These are phyloP conservation scores for Neoboletus brunneissimus DNA, from an alignment of 768 basidiomycete species.

Conservation along the genomic window DNA sequence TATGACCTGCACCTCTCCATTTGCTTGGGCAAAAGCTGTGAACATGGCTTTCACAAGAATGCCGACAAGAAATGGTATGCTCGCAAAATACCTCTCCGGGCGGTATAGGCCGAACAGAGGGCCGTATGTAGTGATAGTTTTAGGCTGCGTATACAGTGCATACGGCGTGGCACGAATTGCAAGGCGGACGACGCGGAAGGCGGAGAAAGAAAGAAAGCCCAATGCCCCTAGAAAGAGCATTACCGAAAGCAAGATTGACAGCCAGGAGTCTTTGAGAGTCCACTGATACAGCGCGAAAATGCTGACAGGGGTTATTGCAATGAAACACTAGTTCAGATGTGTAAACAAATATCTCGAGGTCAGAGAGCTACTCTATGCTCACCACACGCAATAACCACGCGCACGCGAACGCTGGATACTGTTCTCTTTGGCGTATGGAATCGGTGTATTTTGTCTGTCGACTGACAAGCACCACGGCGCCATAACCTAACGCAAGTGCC, in stretches of 20 bases:
- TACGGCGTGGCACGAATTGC: conserved; percentile 40
- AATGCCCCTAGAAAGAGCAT: conserved; percentile 56
- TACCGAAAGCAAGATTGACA: conserved; percentile 77
- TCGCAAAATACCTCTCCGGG: conserved; percentile 64
- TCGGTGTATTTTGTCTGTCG: conserved; percentile 21
- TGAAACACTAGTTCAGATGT: conserved; percentile 45
- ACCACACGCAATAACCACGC: conserved; percentile 71
- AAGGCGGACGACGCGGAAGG: conserved; percentile 48
- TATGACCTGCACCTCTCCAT: conserved; percentile 68
- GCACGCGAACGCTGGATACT: conserved; percentile 46
- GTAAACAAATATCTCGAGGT: conserved; percentile 1
- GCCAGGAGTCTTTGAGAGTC: conserved; percentile 86
- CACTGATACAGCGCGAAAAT: conserved; percentile 88
- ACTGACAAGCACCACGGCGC: conserved; percentile 31
- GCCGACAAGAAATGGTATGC: conserved; percentile 52
- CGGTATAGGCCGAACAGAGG: conserved; percentile 71
- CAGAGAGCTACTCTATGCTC: conserved; percentile 28
- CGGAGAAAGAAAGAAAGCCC: conserved; percentile 47
- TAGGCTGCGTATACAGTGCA: conserved; percentile 36
- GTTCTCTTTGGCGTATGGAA: conserved; percentile 20
- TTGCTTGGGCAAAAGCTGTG: conserved; percentile 60
- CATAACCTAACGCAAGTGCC: conserved; percentile 52
- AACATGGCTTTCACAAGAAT: conserved; percentile 68
- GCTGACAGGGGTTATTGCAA: conserved; percentile 64
- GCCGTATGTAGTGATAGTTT: conserved; percentile 42